phyloP scores from a whole-genome alignment of 2,329 filamentous ascomycete species.

The Aspergillus fijiensis region DNA sequence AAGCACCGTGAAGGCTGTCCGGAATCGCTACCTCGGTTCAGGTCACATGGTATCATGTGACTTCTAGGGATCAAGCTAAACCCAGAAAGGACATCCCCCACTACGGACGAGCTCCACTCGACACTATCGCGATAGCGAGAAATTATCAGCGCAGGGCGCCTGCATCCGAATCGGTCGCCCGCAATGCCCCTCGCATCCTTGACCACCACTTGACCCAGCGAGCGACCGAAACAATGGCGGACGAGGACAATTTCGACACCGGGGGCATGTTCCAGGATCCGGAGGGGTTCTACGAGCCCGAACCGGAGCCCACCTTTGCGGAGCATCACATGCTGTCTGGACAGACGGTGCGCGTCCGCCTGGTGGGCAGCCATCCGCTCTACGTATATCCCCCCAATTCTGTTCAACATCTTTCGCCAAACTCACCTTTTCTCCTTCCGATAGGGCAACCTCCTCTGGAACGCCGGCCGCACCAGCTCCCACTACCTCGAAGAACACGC shows the following conservation, averaged over 20 bases:
- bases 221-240: conserved; percentile 22
- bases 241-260: conserved; percentile 37
- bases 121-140: conserved; percentile 7
- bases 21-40: conserved; percentile 1
- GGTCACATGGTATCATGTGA: conserved; percentile 15
- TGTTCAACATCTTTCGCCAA: background rate
- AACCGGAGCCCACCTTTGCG: conserved; percentile 71
- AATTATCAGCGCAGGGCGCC: conserved; percentile 6
- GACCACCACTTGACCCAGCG: background rate
- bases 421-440: too few species aligned
- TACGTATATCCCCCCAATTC: conserved; percentile 57
- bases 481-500: conserved; percentile 72
- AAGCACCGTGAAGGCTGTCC: conserved; percentile 10
- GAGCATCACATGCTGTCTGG: conserved; percentile 69
- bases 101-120: conserved; percentile 3
- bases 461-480: conserved; percentile 76
- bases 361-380: conserved; percentile 83
- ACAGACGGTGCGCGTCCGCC: conserved; percentile 64
- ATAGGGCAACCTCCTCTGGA: conserved; percentile 84
- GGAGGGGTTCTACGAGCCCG: conserved; percentile 73
- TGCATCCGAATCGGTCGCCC: background rate
- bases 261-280: conserved; percentile 74
- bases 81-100: conserved; percentile 10
- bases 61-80: background rate
- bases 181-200: background rate